These are phyloP conservation scores for Begonia fuchsioides DNA, from an alignment of 306 rosid species.

Conservation along the genomic window DNA sequence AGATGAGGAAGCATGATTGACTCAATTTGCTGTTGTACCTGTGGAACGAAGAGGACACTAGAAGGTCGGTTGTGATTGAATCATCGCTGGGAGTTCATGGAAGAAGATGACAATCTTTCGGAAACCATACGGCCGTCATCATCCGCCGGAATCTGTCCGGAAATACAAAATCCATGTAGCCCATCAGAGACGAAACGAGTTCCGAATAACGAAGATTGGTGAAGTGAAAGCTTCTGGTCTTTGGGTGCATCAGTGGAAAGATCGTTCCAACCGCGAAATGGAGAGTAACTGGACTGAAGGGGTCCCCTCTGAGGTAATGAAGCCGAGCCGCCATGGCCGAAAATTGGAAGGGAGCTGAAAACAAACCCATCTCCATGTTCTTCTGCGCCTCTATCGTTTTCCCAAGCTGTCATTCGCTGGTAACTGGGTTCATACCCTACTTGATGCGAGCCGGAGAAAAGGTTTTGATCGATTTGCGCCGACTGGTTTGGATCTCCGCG, in stretches of 20 bases:
- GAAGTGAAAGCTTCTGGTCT: constrained; percentile 21
- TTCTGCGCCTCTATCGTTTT: constrained; percentile 18
- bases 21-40: not conserved
- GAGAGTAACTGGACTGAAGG: constrained; percentile 59
- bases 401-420: constrained; percentile 41
- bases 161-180: constrained; percentile 32
- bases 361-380: constrained; percentile 23
- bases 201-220: constrained; percentile 36
- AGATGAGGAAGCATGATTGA: too few species aligned
- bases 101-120: constrained; percentile 30
- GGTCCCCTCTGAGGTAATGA: constrained; percentile 40
- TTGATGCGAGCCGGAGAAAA: too few species aligned
- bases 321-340: constrained; percentile 17
- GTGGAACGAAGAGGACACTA: not conserved
- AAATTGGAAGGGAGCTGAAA: constrained; percentile 18
- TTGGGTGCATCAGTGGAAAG: constrained; percentile 8
- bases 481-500: constrained; percentile 4
- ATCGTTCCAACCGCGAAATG: constrained; percentile 40
- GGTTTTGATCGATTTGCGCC: too few species aligned
- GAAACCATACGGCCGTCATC: constrained; percentile 29
- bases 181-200: constrained; percentile 32
- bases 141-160: constrained; percentile 18
- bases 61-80: constrained; percentile 1
- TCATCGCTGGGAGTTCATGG: constrained; percentile 53
- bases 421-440: constrained; percentile 32